Conservation (phyloP, 352 stramenopile species). For the Globisporangium perplexum region DNA sequence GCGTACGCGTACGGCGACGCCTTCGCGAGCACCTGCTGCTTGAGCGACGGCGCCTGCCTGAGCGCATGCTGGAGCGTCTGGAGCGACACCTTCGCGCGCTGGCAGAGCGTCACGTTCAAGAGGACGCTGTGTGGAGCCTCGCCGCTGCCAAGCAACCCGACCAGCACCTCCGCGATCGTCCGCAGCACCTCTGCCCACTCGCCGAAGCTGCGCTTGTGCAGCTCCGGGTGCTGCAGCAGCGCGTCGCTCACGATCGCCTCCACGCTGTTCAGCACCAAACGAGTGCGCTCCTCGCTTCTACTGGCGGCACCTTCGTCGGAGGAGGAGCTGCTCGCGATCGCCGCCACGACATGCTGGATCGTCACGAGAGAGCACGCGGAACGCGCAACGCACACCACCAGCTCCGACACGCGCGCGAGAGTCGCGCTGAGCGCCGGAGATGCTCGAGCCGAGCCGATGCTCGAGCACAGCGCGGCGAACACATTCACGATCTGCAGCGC, state of each 20-base stretch:
- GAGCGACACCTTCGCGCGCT: slow-evolving; percentile 12
- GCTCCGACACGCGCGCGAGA: slow-evolving; percentile 17
- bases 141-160: background rate
- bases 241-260: slow-evolving; percentile 30
- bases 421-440: slow-evolving; percentile 14
- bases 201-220: slow-evolving; percentile 40
- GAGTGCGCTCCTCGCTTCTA: background rate
- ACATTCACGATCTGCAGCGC: slow-evolving; percentile 31
- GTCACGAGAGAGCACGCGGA: slow-evolving; percentile 31
- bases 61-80: slow-evolving; percentile 19
- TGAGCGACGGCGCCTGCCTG: slow-evolving; percentile 33
- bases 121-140: background rate
- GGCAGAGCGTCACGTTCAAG: slow-evolving; percentile 7
- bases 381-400: slow-evolving; percentile 27
- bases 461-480: slow-evolving; percentile 28
- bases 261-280: slow-evolving; percentile 21
- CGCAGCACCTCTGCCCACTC: slow-evolving; percentile 43
- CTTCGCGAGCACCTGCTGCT: slow-evolving; percentile 30
- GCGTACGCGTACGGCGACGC: slow-evolving; percentile 10
- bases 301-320: background rate
- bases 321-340: background rate
- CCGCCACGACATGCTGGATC: slow-evolving; percentile 23
- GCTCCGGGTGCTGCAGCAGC: slow-evolving; percentile 39
- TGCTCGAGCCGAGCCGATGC: slow-evolving; percentile 3
- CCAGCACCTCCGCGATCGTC: slow-evolving; percentile 26